Evolutionary conservation across 768 basidiomycete species (phyloP).

Genomic region (Cantharellus anzutake): DNA sequence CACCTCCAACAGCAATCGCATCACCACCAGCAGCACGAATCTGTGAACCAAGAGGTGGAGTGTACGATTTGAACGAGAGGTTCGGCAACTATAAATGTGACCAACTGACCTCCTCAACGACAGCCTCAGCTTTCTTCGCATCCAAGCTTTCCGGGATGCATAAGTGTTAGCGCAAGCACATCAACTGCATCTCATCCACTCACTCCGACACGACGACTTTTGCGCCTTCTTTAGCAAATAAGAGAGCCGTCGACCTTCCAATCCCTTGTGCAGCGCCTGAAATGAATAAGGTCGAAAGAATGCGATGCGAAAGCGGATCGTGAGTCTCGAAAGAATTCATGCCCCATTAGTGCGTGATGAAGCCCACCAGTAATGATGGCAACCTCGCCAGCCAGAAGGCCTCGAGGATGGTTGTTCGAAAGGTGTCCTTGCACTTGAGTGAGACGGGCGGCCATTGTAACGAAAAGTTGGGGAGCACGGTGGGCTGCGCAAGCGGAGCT

Average conservation of each 20-base stretch:
- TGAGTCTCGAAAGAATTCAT: neutral
- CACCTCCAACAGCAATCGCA: slow-evolving; percentile 54
- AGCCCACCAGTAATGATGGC: slow-evolving; percentile 66
- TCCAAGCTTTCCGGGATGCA: slow-evolving; percentile 37
- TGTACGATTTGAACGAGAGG: neutral
- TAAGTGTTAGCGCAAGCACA: neutral
- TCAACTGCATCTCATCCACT: slow-evolving; percentile 7
- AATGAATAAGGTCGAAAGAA: slow-evolving; percentile 1
- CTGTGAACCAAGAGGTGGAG: neutral
- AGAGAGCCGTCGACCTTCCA: slow-evolving; percentile 49
- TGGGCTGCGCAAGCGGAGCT: too few species aligned
- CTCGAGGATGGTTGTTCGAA: slow-evolving; percentile 29
- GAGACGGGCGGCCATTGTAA: slow-evolving; percentile 24
- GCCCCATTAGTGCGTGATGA: neutral
- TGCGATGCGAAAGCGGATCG: neutral
- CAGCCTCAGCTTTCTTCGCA: slow-evolving; percentile 40
- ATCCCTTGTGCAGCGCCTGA: slow-evolving; percentile 75
- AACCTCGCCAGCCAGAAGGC: slow-evolving; percentile 56
- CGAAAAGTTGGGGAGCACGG: too few species aligned
- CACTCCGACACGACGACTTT: slow-evolving; percentile 76
- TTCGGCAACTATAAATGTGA: slow-evolving; percentile 1
- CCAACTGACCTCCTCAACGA: slow-evolving; percentile 49
- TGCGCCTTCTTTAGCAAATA: slow-evolving; percentile 72
- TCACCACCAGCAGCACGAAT: slow-evolving; percentile 35
- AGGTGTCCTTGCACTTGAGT: slow-evolving; percentile 55